These are phyloP conservation scores for Senna siamea DNA, from an alignment of 306 rosid species.

Conservation along the genomic window DNA sequence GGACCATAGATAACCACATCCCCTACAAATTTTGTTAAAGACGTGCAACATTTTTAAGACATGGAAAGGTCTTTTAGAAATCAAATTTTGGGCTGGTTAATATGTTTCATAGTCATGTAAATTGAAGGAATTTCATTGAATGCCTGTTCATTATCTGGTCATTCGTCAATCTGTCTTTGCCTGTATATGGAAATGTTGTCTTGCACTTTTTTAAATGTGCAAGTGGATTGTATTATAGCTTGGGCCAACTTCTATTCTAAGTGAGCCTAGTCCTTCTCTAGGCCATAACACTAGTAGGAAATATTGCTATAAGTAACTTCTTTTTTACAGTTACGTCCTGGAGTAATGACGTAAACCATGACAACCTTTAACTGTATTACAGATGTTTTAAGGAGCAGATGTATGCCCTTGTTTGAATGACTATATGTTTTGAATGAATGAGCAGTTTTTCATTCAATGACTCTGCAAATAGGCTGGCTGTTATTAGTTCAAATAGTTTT, in stretches of 20 bases:
- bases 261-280: not conserved
- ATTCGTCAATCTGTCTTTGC: not conserved
- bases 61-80: not conserved
- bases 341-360: not conserved
- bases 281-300: not conserved
- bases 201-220: not conserved
- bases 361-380: not conserved
- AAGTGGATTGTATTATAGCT: not conserved
- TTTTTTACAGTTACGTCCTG: not conserved
- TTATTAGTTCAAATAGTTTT: not conserved
- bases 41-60: not conserved
- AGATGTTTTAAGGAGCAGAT: not conserved
- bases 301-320: not conserved
- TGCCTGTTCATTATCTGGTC: not conserved
- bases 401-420: not conserved
- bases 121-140: not conserved
- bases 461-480: not conserved
- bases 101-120: not conserved
- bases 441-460: not conserved
- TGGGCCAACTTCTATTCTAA: slow-evolving; percentile 1
- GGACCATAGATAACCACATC: not conserved
- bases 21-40: no score
- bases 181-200: not conserved
- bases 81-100: not conserved
- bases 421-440: not conserved